Conservation (phyloP, 164 flowering plant species). For the Amborella trichopoda region DNA sequence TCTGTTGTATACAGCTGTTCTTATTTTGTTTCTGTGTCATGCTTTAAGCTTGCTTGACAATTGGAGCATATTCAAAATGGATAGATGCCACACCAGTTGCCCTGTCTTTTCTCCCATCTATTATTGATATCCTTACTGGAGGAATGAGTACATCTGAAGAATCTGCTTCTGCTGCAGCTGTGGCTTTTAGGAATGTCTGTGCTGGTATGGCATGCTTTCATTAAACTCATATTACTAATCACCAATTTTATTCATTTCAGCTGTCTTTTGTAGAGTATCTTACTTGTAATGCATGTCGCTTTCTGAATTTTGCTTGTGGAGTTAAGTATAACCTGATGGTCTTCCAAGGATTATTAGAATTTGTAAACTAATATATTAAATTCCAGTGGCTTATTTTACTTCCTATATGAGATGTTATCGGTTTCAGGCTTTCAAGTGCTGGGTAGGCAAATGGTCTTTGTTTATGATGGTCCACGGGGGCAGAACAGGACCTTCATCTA, state of each 20-base stretch:
- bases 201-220: slow-evolving; percentile 39
- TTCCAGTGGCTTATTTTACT: too few relatives aligned
- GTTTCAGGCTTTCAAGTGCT: too few relatives aligned
- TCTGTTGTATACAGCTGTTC: slow-evolving; percentile 1
- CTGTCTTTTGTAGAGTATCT: not conserved
- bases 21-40: slow-evolving; percentile 1
- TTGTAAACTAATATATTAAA: too few relatives aligned
- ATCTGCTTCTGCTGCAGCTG: slow-evolving; percentile 91
- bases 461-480: too few relatives aligned
- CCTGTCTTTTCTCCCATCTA: slow-evolving; percentile 47
- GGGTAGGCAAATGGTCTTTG: too few relatives aligned
- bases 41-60: slow-evolving; percentile 65
- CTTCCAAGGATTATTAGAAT: too few relatives aligned
- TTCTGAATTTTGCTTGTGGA: not conserved
- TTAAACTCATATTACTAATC: not conserved
- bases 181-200: slow-evolving; percentile 92
- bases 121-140: slow-evolving; percentile 70
- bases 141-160: slow-evolving; percentile 96
- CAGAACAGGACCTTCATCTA: too few relatives aligned
- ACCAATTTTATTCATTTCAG: not conserved
- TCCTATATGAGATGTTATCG: too few relatives aligned
- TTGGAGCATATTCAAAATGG: slow-evolving; percentile 99
- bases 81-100: slow-evolving; percentile 75
- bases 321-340: too few relatives aligned
- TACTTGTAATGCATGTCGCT: not conserved